These are phyloP conservation scores for Microsporum audouinii DNA, from an alignment of 2,329 filamentous ascomycete species.

Conservation along the genomic window DNA sequence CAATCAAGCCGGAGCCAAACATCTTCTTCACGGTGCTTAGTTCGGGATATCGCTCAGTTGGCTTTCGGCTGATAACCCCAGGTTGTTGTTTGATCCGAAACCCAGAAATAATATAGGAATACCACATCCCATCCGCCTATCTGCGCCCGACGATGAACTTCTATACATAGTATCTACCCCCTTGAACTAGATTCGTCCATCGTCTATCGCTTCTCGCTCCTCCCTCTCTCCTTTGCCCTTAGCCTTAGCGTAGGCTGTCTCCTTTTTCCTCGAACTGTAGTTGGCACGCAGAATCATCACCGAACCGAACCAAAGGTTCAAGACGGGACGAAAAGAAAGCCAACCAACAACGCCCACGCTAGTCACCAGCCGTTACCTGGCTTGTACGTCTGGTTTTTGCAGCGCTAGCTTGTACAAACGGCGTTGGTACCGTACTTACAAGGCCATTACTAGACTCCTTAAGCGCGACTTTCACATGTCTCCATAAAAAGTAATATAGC, in stretches of 20 bases:
- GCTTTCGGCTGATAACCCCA: background rate
- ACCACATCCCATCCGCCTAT: background rate
- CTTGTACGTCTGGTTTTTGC: background rate
- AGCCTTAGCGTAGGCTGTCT: background rate
- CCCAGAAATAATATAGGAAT: background rate
- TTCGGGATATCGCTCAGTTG: background rate
- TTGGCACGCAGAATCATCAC: background rate
- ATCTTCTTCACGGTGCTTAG: background rate
- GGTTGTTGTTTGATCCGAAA: background rate
- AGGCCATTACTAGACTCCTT: background rate
- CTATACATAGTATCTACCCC: background rate
- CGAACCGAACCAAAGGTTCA: conserved; percentile 3
- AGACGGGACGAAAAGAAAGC: background rate
- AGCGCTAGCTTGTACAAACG: background rate
- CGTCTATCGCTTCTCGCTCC: background rate
- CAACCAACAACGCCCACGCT: background rate
- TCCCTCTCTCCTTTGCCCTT: background rate
- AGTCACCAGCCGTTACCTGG: background rate
- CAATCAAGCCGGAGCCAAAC: background rate
- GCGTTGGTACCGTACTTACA: background rate
- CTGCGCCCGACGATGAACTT: background rate
- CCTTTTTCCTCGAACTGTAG: background rate
- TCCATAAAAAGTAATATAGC: background rate
- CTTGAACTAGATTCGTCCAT: background rate
- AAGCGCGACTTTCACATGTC: conserved; percentile 4